Percentiles rank a stretch among this genome's conserved stretches.
These are phyloP conservation scores for Ceratocystis colombiana DNA, from an alignment of 2,329 filamentous ascomycete species.

Conservation along the genomic window DNA sequence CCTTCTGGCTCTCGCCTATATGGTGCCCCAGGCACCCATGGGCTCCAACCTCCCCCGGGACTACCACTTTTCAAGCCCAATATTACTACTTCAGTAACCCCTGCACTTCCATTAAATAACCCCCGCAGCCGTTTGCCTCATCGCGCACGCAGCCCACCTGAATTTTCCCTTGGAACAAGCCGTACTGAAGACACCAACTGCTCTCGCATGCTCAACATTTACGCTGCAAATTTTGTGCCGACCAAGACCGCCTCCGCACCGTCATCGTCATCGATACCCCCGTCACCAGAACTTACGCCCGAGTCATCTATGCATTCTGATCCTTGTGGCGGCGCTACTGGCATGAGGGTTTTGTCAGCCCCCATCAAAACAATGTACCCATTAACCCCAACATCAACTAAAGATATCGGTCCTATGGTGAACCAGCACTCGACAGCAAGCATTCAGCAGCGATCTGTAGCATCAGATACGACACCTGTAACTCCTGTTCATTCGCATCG, in stretches of 20 bases:
- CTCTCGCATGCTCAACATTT: neutral
- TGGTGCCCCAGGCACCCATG: neutral
- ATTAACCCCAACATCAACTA: conserved; percentile 4
- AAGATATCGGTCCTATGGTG: neutral
- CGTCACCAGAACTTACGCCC: conserved; percentile 6
- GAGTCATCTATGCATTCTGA: conserved; percentile 1
- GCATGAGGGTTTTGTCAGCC: neutral
- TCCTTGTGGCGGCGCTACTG: neutral
- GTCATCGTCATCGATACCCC: conserved; percentile 2
- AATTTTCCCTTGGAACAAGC: neutral
- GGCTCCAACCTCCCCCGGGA: neutral
- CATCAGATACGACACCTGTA: neutral
- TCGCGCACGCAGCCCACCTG: neutral
- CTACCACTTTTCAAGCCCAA: neutral
- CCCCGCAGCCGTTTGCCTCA: neutral
- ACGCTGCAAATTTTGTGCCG: conserved; percentile 13
- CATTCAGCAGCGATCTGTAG: neutral
- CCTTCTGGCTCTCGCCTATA: neutral
- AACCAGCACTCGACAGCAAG: neutral
- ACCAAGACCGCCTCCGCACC: conserved; percentile 4
- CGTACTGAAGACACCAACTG: neutral
- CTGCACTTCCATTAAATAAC: neutral
- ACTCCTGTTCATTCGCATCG: neutral
- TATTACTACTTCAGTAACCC: neutral
- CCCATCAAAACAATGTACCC: neutral